Base-by-base conservation (phyloP, 169 alveolate genomes). In the Eimeria nieschulzi region DNA sequence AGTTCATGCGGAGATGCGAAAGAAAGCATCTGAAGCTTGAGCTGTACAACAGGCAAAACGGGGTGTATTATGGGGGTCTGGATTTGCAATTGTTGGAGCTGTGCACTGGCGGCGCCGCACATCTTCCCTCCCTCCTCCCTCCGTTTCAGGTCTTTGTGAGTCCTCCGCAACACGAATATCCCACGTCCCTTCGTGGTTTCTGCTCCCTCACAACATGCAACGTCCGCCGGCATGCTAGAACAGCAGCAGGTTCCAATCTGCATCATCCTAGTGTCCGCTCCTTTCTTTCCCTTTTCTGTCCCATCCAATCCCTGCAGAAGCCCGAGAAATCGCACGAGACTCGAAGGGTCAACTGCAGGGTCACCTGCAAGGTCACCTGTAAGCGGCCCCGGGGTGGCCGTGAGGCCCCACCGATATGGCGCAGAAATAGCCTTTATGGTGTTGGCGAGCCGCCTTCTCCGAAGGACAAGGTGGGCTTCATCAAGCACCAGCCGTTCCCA, bases 401-500 rank as follows among this genome's bases (percentile, higher is more conserved):
- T 66, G 76, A 66, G 76, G 17, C 76, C 76, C 76, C 76, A 66
- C 7, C 76, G 39, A 21, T 66, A 66, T 3, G 26, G 46, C 10
- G 76, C 76, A 15, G 46, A 17, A 5, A 66, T 15, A 10, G 46
- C 76, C 26, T 66, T 66, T 17, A 66, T 26, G 76, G 76, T 66
- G 76, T 21, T 23, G 12, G 76, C 76, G 39, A 66, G 76, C 39
- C 39, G 12, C 39, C 39, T 13, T 13, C 76, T 15, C 46, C 76
- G 51, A 23, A 21, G 26, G 23, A 66, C 46, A 15, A 66, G 76
- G 26, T 66, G 76, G 12, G 23, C 76, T 9, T 66, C 76, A 21
- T 66, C 76, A 19, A 66, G 26, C 2, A 66, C 76, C 51, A 66
- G 46, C 76, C 76, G 25, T n/a, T 66, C 51, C 76, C 76, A 66